Evolutionary conservation across 2,329 filamentous ascomycete genomes (phyloP), one percentile per base, ranked within the genome.

Genomic region (Talaromyces sp.): DNA sequence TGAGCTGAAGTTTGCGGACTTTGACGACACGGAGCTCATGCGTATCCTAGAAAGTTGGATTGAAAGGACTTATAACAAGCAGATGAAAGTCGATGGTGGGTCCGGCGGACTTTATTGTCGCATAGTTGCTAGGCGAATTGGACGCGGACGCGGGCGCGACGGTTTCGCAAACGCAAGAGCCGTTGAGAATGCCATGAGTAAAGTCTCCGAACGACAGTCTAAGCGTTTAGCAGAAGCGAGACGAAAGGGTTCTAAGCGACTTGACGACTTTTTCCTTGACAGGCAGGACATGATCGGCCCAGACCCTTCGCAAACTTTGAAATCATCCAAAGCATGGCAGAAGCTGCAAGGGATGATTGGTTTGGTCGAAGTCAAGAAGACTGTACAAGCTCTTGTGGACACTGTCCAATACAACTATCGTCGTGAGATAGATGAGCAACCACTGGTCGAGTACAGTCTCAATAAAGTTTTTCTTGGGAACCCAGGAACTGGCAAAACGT

Each of bases 401-500:
- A 82, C 79, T 0, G 77, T 91, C 17, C 74, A 81, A 58, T 76
- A 77, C 1, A 92, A 92, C 67, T 91, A 90, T 61, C 65, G 81
- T 3, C 77, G 87, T 0, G 89, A 92, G 66, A 72, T 92, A 0
- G 65, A 76, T 0, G 88, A 91, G 65, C 75, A 87, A 67, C 79
- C 81, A 0, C 69, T 80, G 0, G 74, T 91, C 0, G 74, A 86
- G 57, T 85, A 85, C 56, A 84, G 81, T 0, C 76, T 91, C 0
- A 92, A 91, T 69, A 79, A 81, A 8, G 83, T 91, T 1, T 90
- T 92, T 59, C 68, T 91, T 0, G 89, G 89, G 0, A 83, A 80
- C 1, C 89, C 90, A 0, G 89, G 90, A 0, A 92, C 89, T 0
- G 89, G 89, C 0, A 92, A 92, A 66, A 92, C 89, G 0, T 87